Base-by-base conservation (phyloP, 2,329 filamentous ascomycete genomes). In the Sarocladium brachiariae region DNA sequence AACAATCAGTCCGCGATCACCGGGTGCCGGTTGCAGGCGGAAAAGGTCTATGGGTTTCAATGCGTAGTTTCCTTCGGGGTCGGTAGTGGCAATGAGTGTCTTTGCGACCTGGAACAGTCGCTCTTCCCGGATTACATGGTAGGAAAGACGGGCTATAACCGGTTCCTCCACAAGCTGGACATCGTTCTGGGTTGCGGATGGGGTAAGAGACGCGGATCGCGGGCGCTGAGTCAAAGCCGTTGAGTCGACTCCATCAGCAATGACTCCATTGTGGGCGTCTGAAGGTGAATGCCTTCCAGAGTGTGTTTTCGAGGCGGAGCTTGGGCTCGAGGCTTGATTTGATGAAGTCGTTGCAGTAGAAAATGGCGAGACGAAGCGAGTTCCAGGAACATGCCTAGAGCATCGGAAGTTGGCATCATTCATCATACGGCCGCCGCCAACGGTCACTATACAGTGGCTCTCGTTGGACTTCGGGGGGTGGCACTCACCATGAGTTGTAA, bases 101-200 rank as follows among this genome's bases (percentile, higher is more conserved):
- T 86, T 89, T 61, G 84, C 81, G 57, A 93, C 87, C 59, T 95
- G 87, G 61, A 87, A 96, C 52, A 92, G 86, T 54, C 91, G 78
- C 71, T 97, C 91, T 58, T 96, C 81, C 7, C 91, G 83, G 49
- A 96, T 73, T 14, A 85, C 78, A 67, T 96, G 89, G 54, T 81
- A 84, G 0, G 91, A 96, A 39, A 96, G 76, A 19, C 89, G 83
- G 38, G 90, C 92, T 24, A 96, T 74, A 5, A 96, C 84, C 7
- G 78, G 77, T 54, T 82, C 76, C 67, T 81, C 84, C 39, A 80
- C 60, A 54, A 77, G 78, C 37, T 74, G 72, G 55, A 75, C 68
- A 60, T 83, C 75, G 66, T n/a, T n/a, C n/a, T 58, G 50, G 51
- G 62, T 60, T 56, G 57, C 38, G 59, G 63, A 54, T 60, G 68